phyloP scores from a whole-genome alignment of 2,329 filamentous ascomycete genomes.

The Fusarium scirpi region DNA sequence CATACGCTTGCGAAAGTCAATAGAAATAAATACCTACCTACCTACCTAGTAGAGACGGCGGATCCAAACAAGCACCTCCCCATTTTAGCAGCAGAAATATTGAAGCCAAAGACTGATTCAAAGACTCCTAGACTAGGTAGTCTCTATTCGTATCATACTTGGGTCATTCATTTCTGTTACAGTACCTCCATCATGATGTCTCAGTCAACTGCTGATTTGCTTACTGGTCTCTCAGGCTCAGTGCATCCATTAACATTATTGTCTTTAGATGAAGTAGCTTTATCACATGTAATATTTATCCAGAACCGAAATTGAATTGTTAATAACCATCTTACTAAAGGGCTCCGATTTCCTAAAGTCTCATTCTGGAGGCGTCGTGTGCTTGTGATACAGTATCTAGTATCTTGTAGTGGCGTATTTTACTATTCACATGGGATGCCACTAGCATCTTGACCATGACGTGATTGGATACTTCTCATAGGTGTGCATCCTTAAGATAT shows the following conservation, averaged over 20 bases:
- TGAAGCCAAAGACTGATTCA: background rate
- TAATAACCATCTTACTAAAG: background rate
- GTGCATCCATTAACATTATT: background rate
- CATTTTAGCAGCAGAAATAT: background rate
- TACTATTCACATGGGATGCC: constrained; percentile 3
- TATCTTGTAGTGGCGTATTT: constrained; percentile 30
- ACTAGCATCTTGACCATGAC: constrained; percentile 43
- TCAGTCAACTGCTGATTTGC: background rate
- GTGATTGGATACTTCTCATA: constrained; percentile 42
- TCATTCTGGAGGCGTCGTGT: background rate
- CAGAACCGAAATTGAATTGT: background rate
- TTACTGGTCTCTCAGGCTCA: background rate
- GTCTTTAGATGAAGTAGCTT: background rate
- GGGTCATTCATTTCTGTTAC: background rate
- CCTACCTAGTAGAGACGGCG: background rate
- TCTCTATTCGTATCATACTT: background rate
- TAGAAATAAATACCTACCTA: background rate
- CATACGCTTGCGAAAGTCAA: background rate
- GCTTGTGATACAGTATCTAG: background rate
- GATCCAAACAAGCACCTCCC: background rate
- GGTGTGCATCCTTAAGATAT: constrained; percentile 16
- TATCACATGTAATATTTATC: background rate
- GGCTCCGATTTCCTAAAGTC: background rate
- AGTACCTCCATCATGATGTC: background rate
- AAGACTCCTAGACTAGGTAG: background rate